phyloP scores from a whole-genome alignment of 805 yeast genomes.

The Yamadazyma philogaea region DNA sequence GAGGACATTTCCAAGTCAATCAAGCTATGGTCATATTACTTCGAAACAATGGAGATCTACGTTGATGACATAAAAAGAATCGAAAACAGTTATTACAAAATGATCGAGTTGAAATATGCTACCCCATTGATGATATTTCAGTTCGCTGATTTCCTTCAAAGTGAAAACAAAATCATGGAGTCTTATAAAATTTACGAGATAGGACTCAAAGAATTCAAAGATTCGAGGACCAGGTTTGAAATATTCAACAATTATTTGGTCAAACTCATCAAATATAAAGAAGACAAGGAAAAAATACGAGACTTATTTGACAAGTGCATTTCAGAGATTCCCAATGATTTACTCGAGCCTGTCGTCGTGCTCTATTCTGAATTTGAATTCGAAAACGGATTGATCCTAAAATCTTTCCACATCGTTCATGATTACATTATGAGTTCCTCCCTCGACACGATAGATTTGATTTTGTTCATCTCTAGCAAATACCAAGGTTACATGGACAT shows the following conservation, averaged over 20 bases:
- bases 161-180: conserved; percentile 43
- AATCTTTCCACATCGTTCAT: conserved; percentile 34
- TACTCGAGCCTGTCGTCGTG: conserved; percentile 48
- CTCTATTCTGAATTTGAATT: conserved; percentile 65
- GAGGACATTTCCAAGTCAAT: conserved; percentile 50
- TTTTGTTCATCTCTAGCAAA: conserved; percentile 1
- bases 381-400: conserved; percentile 47
- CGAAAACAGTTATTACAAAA: conserved; percentile 23
- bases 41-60: conserved; percentile 64
- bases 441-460: conserved; percentile 7
- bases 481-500: conserved; percentile 8
- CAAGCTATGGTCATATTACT: conserved; percentile 68
- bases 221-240: conserved; percentile 54
- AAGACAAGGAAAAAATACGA: conserved; percentile 40
- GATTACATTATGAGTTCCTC: conserved; percentile 13
- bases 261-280: conserved; percentile 36
- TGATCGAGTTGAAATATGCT: conserved; percentile 53
- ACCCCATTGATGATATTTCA: conserved; percentile 65
- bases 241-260: conserved; percentile 69
- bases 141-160: conserved; percentile 60
- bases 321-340: conserved; percentile 28
- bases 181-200: conserved; percentile 63
- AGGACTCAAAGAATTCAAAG: conserved; percentile 60
- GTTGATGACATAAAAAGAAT: conserved; percentile 26
- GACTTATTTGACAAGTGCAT: conserved; percentile 65